Evolutionary conservation across 805 yeast genomes (phyloP).

Genomic region (Tanozyma kutaoensis): DNA sequence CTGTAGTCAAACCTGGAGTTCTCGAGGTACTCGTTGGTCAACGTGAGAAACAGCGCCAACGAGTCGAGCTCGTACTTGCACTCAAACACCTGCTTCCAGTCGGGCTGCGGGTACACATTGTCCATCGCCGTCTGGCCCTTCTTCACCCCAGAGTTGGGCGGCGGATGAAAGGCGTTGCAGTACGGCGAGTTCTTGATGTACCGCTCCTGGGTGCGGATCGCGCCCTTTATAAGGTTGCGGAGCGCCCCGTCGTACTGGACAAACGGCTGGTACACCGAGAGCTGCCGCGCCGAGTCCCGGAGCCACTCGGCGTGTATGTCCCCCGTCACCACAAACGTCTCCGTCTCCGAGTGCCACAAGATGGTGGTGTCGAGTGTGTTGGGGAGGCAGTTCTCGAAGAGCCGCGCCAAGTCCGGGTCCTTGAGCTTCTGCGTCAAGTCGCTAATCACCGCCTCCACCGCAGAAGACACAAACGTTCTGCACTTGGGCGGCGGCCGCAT

Average conservation of each 20-base stretch:
- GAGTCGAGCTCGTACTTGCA: constrained; percentile 87
- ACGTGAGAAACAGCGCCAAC: constrained; percentile 65
- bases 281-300: constrained; percentile 75
- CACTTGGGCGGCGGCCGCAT: constrained; percentile 68
- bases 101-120: constrained; percentile 53
- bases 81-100: constrained; percentile 66
- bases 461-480: constrained; percentile 53
- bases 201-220: constrained; percentile 66
- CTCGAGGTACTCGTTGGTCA: constrained; percentile 57
- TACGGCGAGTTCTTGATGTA: constrained; percentile 56
- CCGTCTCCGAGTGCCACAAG: constrained; percentile 48
- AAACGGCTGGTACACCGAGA: constrained; percentile 61
- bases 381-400: constrained; percentile 75
- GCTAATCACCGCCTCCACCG: constrained; percentile 46
- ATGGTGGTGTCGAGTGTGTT: constrained; percentile 84
- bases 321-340: constrained; percentile 77
- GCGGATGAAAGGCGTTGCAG: constrained; percentile 90
- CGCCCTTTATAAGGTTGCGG: constrained; percentile 50
- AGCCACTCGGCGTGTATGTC: constrained; percentile 93
- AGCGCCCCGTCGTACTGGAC: constrained; percentile 37
- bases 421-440: constrained; percentile 36
- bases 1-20: constrained; percentile 34
- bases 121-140: constrained; percentile 45
- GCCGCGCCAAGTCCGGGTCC: constrained; percentile 56
- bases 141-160: constrained; percentile 35